These are phyloP conservation scores for Candida stauntonica DNA, from an alignment of 805 yeast genomes.

Conservation along the genomic window DNA sequence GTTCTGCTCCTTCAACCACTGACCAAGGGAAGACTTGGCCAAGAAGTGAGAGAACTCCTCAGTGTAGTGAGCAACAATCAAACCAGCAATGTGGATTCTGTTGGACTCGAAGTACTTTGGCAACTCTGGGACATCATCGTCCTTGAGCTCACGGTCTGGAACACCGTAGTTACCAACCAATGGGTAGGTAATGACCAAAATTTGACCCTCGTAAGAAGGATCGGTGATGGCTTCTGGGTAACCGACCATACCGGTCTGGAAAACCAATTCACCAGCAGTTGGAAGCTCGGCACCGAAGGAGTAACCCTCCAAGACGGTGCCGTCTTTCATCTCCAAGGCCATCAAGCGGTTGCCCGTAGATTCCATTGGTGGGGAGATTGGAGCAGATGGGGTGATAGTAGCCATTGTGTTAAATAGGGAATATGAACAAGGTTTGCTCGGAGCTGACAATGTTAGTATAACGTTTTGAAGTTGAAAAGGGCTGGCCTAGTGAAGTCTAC, in stretches of 20 bases:
- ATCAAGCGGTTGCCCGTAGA: conserved; percentile 76
- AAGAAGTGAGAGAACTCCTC: conserved; percentile 92
- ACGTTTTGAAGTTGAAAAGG: conserved; percentile 10
- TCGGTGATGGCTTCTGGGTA: conserved; percentile 97
- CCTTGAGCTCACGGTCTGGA: conserved; percentile 77
- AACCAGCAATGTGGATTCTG: conserved; percentile 92
- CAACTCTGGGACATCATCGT: conserved; percentile 66
- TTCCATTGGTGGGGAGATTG: conserved; percentile 88
- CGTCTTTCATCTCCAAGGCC: conserved; percentile 86
- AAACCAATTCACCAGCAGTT: conserved; percentile 95
- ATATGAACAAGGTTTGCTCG: conserved; percentile 7
- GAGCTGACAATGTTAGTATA: conserved; percentile 10
- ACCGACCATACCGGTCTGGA: conserved; percentile 99
- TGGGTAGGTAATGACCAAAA: conserved; percentile 93
- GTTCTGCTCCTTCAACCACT: conserved; percentile 88
- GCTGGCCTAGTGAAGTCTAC: conserved; percentile 5
- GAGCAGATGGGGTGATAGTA: conserved; percentile 54
- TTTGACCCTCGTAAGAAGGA: conserved; percentile 98
- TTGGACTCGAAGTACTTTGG: conserved; percentile 93
- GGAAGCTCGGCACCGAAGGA: conserved; percentile 92
- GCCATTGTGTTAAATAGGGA: conserved; percentile 13
- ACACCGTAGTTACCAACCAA: conserved; percentile 99
- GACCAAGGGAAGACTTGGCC: conserved; percentile 87
- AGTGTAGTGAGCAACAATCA: conserved; percentile 94
- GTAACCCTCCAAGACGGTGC: conserved; percentile 84